Percentiles rank a stretch among this genome's conserved stretches.
Conservation (phyloP, 805 yeast species). For the Nematodospora valgi region DNA sequence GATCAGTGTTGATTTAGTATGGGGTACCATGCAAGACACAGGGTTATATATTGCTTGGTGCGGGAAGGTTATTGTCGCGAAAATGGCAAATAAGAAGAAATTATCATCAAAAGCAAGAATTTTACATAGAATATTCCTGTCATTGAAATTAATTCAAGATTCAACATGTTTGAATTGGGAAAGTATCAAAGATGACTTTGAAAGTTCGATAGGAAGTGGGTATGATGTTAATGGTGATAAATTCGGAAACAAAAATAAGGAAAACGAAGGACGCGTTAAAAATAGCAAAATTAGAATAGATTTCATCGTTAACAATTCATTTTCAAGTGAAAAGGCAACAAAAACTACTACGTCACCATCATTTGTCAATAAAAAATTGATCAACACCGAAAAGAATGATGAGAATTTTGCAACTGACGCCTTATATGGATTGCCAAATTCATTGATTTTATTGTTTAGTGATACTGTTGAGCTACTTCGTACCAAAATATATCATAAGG, state of each 20-base stretch:
- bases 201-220: conserved; percentile 20
- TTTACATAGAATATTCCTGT: conserved; percentile 74
- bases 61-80: conserved; percentile 66
- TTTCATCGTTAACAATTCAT: conserved; percentile 18
- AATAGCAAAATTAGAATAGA: conserved; percentile 20
- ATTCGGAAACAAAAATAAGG: conserved; percentile 14
- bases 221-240: conserved; percentile 37
- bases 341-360: conserved; percentile 29
- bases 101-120: conserved; percentile 73
- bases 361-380: conserved; percentile 40
- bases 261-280: not conserved
- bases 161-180: conserved; percentile 52
- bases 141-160: conserved; percentile 72
- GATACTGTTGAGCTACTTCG: conserved; percentile 68
- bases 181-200: conserved; percentile 34
- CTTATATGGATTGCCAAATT: conserved; percentile 79
- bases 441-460: conserved; percentile 67
- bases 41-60: conserved; percentile 71
- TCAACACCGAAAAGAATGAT: conserved; percentile 48
- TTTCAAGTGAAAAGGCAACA: conserved; percentile 3
- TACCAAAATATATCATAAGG: conserved; percentile 52
- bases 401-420: conserved; percentile 72
- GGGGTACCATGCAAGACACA: conserved; percentile 90
- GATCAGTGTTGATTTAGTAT: conserved; percentile 84
- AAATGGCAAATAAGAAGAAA: conserved; percentile 61